These are phyloP conservation scores for Trametes polyzona DNA, from an alignment of 1,284 basidiomycete species.

Conservation along the genomic window DNA sequence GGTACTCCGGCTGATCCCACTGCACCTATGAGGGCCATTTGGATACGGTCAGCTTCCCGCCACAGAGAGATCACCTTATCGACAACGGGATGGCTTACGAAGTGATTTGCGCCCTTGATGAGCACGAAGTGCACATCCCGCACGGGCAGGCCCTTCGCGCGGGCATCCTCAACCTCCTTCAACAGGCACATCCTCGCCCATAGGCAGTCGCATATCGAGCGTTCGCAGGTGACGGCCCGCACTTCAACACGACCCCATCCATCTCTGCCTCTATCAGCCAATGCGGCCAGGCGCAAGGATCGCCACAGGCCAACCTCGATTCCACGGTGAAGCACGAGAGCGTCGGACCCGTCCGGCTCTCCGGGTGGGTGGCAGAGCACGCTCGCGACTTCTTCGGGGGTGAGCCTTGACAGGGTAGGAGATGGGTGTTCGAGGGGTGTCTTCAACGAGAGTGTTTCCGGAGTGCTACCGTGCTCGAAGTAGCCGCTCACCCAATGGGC, in stretches of 20 bases:
- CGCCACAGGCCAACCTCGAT: not conserved
- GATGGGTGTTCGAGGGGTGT: not conserved
- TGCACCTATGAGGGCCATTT: too few relatives aligned
- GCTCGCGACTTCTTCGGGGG: not conserved
- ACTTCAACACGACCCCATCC: constrained; percentile 10
- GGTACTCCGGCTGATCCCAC: too few relatives aligned
- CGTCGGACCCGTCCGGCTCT: constrained; percentile 9
- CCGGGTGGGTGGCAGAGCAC: not conserved
- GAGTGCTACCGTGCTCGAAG: constrained; percentile 17
- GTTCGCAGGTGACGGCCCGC: constrained; percentile 9
- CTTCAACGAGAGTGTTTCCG: constrained; percentile 5
- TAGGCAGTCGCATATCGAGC: constrained; percentile 7
- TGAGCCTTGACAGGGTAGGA: constrained; percentile 6
- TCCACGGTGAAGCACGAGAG: not conserved
- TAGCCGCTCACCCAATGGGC: constrained; percentile 15
- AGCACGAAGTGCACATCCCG: constrained; percentile 4
- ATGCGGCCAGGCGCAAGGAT: not conserved
- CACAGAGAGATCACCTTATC: too few relatives aligned
- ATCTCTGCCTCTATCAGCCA: too few relatives aligned
- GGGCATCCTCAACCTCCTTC: not conserved
- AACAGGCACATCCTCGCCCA: not conserved
- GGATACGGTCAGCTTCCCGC: too few relatives aligned
- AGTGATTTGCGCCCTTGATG: too few relatives aligned
- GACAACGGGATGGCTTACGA: too few relatives aligned
- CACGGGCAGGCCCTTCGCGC: not conserved